Base-by-base conservation (phyloP, 192 early-diverging fungal species). In the Helicostylum pulchrum region DNA sequence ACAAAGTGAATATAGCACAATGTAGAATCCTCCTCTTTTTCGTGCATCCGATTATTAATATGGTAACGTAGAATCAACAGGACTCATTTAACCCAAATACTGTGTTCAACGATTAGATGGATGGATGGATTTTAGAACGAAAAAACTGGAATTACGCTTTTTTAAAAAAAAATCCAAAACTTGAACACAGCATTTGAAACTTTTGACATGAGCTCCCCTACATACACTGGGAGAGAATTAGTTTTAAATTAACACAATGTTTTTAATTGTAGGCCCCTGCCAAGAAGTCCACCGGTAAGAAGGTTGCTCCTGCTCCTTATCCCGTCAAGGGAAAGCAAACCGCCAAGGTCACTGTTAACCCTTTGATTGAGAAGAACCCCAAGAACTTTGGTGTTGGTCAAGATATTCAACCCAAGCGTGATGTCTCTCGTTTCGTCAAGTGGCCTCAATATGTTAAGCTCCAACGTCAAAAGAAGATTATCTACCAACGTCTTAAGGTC, bases 381-480 rank as follows among this genome's bases (percentile, higher is more conserved):
- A 86, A 89, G 72, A 95, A 93, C 85, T 99, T 96, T 78, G 91
- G 90, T 75, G 91, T 99, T 71, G 97, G 95, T 79, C 92, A 93
- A 80, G 93, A 92, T 79, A 87, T 99, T 80, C 96, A 96, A 85
- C 97, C 96, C 73, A 86, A 85, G 75, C 88, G 90, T 77, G 90
- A 99, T 82, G 82, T 99, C 50, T 87, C 92, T 67, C 93, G 96
- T 83, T 99, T 92, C 80, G 91, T 95, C 77, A 96, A 96, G 83
- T 98, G 96, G 97, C 97, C 97, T 75, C 87, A 95, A 73, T 99
- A 99, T 80, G 90, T 99, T 69, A 94, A 92, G 66, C 93, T 98
- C 66, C 97, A 99, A 85, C 91, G 97, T 77, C 97, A 99, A 83
- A 91, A 90, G 82, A 89, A 90, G 82, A 94, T 99, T 83, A 86